A percentile compares a stretch with the other conserved stretches of the same genome.
phyloP scores from a whole-genome alignment of 2,329 filamentous ascomycete species.

The Daldinia sp. region DNA sequence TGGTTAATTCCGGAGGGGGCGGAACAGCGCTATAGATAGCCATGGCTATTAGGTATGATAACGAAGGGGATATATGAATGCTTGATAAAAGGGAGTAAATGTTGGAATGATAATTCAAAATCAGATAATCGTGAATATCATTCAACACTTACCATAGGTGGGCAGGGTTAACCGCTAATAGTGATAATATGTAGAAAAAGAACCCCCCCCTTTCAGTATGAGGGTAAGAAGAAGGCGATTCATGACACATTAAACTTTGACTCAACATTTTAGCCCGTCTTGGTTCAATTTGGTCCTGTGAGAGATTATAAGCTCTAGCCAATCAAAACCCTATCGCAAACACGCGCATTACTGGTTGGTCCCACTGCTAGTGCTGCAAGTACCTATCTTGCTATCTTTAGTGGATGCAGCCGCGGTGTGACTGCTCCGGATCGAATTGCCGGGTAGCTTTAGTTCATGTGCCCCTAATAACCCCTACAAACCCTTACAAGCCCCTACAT shows the following conservation, averaged over 20 bases:
- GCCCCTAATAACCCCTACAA: no score
- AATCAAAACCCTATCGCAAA: constrained; percentile 42
- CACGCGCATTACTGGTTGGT: constrained; percentile 29
- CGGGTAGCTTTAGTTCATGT: constrained; percentile 14
- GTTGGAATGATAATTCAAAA: no score
- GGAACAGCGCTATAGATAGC: constrained; percentile 63
- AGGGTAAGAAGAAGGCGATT: constrained; percentile 11
- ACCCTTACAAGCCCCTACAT: no score
- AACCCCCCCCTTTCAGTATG: not conserved
- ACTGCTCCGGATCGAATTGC: constrained; percentile 9
- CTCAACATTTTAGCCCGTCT: no score
- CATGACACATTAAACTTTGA: constrained; percentile 29
- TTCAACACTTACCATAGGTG: not conserved
- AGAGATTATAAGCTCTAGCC: constrained; percentile 27
- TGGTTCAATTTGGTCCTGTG: not conserved
- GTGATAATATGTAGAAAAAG: no score
- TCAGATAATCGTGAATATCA: not conserved
- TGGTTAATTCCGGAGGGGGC: constrained; percentile 53
- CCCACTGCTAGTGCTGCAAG: constrained; percentile 1
- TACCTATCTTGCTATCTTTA: constrained; percentile 2
- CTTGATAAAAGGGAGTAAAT: not conserved
- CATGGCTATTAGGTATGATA: constrained; percentile 35
- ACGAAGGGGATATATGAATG: no score
- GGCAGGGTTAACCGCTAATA: not conserved
- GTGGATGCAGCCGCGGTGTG: constrained; percentile 16